Percentiles rank a stretch among this genome's conserved stretches.
These are phyloP conservation scores for Phialophora tarda DNA, from an alignment of 2,329 filamentous ascomycete genomes.

Conservation along the genomic window DNA sequence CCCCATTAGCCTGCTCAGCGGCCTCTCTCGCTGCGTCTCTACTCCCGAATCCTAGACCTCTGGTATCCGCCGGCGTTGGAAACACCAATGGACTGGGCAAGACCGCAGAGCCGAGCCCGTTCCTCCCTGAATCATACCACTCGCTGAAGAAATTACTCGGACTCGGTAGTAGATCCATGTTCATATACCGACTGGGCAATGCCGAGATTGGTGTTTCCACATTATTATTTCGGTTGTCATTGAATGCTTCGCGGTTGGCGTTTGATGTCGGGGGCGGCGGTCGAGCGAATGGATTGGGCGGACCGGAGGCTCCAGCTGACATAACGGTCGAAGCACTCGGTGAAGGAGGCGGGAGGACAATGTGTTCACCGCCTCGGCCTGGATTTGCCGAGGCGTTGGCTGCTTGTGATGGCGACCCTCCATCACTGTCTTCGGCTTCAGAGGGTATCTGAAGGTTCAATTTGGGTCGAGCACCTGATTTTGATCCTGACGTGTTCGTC, in stretches of 20 bases:
- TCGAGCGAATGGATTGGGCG: slow-evolving; percentile 92
- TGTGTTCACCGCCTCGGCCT: slow-evolving; percentile 53
- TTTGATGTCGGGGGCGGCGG: slow-evolving; percentile 70
- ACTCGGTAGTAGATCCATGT: slow-evolving; percentile 83
- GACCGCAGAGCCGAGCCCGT: slow-evolving; percentile 75
- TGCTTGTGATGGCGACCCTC: slow-evolving; percentile 68
- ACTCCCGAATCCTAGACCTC: slow-evolving; percentile 33
- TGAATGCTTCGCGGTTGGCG: slow-evolving; percentile 52
- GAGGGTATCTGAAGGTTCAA: slow-evolving; percentile 95
- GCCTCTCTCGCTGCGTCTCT: slow-evolving; percentile 28
- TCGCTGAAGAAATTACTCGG: slow-evolving; percentile 92
- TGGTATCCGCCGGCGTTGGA: slow-evolving; percentile 24
- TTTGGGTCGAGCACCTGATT: slow-evolving; percentile 72
- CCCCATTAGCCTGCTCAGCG: slow-evolving; percentile 28
- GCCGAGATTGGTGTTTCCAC: slow-evolving; percentile 87
- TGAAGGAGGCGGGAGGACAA: slow-evolving; percentile 90
- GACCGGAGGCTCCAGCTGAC: slow-evolving; percentile 88
- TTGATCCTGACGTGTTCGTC: slow-evolving; percentile 70
- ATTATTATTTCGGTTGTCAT: slow-evolving; percentile 44
- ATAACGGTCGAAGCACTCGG: slow-evolving; percentile 84
- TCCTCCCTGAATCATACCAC: slow-evolving; percentile 63
- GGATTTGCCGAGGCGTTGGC: slow-evolving; percentile 43
- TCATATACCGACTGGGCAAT: slow-evolving; percentile 87
- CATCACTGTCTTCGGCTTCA: slow-evolving; percentile 77
- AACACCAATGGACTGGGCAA: slow-evolving; percentile 79